Base-by-base conservation (phyloP, 2,329 filamentous ascomycete genomes). In the Macrophomina pseudophaseolina region DNA sequence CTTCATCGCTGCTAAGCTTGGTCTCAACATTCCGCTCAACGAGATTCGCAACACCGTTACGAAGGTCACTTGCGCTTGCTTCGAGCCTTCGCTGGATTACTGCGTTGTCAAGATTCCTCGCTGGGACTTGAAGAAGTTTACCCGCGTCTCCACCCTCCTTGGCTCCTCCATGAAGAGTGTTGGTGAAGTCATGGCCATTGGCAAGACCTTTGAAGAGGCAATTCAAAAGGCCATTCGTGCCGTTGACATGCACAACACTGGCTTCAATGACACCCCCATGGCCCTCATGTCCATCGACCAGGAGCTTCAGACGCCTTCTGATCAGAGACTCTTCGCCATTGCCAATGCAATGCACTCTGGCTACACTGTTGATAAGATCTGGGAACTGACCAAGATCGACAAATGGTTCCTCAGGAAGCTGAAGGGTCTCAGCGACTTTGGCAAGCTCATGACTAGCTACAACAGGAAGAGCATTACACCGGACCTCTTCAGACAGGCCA, bases 101-200 rank as follows among this genome's bases (percentile, higher is more conserved):
- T 92, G 96, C 63, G 95, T 98, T 18, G 94, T 98, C 73, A 99
- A 99, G 87, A 98, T 99, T 84, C 95, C 95, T 54, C 88, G 95
- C 72, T 99, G 95, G 95, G 95, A 99, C 81, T 82, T 99, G 75
- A 98, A 98, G 86, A 99, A 99, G 83, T 99, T 99, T 81, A 97
- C 92, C 33, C 90, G 95, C 71, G 95, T 98, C 28, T 98, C 94
- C 4, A 98, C 94, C 1, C 91, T 96, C 76, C 90, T 99, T 30
- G 94, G 94, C 35, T 98, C 95, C 3, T 97, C 94, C 12, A 99
- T 99, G 95, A 99, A 98, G 90, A 97, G 93, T 87, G 94, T 99
- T 64, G 95, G 95, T 75, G 95, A 99, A 79, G 95, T 99, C 71
- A 98, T 99, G 95, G 94, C 91, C 74, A 97, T 99, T 72, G 95